Conservation (phyloP, 2,329 filamentous ascomycete species). For the Bertia moriformis region DNA sequence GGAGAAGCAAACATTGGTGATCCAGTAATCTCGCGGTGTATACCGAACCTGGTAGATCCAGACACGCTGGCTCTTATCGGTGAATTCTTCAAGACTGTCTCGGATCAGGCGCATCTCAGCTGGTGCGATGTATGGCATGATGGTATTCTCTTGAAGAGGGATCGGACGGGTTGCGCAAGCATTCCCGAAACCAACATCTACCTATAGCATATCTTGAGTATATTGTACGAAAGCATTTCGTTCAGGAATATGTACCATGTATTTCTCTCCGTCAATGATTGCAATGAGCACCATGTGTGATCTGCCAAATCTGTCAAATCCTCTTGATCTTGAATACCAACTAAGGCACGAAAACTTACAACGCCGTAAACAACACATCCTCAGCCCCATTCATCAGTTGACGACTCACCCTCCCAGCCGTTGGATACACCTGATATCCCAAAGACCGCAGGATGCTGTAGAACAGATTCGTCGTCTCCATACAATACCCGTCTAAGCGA, state of each 20-base stretch:
- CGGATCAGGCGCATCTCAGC: background rate
- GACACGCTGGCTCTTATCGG: background rate
- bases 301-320: no score
- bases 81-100: background rate
- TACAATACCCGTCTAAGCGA: slow-evolving; percentile 1
- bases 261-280: background rate
- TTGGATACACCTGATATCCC: slow-evolving; percentile 1
- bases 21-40: background rate
- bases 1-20: slow-evolving; percentile 1
- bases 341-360: no score
- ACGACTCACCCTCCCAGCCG: background rate
- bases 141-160: background rate
- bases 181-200: background rate
- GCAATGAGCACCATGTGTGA: background rate
- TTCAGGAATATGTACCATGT: no score
- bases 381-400: no score
- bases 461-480: slow-evolving; percentile 2
- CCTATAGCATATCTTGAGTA: no score
- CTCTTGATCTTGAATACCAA: no score
- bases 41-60: background rate
- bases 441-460: background rate
- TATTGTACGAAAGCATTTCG: no score
- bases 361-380: no score
- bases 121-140: background rate
- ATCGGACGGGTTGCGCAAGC: background rate